phyloP scores from a whole-genome alignment of 192 early-diverging fungal genomes.

The Gryganskiella cystojenkinii region DNA sequence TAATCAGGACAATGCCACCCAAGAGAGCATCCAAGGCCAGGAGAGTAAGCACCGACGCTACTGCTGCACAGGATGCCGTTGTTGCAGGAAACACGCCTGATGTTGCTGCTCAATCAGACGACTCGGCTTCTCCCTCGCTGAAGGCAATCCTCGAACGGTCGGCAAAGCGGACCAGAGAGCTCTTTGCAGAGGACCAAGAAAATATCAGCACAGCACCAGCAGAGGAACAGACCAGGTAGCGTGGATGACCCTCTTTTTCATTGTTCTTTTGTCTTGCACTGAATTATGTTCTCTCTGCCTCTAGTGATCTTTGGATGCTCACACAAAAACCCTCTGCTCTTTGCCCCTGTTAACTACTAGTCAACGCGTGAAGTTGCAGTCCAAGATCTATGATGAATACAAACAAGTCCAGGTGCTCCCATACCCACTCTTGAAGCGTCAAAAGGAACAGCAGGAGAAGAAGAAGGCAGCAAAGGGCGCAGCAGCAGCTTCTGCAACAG shows the following conservation, averaged over 20 bases:
- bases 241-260: neutral
- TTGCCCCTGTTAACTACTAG: conserved; percentile 13
- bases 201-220: conserved; percentile 13
- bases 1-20: conserved; percentile 46
- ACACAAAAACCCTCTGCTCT: neutral
- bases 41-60: neutral
- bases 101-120: conserved; percentile 18
- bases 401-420: conserved; percentile 70
- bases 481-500: conserved; percentile 10
- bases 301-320: neutral
- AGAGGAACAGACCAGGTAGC: conserved; percentile 38
- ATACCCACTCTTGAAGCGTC: conserved; percentile 63
- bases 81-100: conserved; percentile 21
- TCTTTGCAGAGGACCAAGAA: conserved; percentile 45
- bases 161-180: conserved; percentile 36
- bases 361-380: conserved; percentile 74
- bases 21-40: conserved; percentile 48
- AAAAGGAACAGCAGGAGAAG: conserved; percentile 59
- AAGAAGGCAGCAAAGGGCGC: conserved; percentile 46
- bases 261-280: neutral
- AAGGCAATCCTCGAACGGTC: conserved; percentile 24
- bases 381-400: conserved; percentile 85
- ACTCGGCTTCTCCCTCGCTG: conserved; percentile 4
- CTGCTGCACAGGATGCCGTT: conserved; percentile 30
- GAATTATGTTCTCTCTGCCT: neutral